phyloP scores from a whole-genome alignment of 768 basidiomycete species.

The Pluteus cervinus region DNA sequence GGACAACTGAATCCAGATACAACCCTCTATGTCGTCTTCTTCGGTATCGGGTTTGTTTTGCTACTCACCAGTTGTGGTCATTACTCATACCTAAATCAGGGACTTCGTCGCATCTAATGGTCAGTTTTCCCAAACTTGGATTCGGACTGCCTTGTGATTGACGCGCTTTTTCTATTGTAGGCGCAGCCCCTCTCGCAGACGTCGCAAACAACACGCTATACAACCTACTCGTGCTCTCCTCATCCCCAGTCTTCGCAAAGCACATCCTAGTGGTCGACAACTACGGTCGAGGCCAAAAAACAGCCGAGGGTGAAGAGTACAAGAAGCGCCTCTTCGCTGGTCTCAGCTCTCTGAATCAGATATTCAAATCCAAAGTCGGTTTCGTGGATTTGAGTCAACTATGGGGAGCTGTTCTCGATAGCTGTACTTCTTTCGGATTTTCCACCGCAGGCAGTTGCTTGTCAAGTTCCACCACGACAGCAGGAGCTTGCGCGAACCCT shows the following conservation, averaged over 20 bases:
- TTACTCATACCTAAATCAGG: conserved; percentile 16
- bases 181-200: conserved; percentile 20
- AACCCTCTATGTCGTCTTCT: conserved; percentile 46
- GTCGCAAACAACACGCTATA: conserved; percentile 32
- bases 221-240: conserved; percentile 33
- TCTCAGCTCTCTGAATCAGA: too few relatives aligned
- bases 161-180: background rate
- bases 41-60: conserved; percentile 43
- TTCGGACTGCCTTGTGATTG: background rate
- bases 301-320: conserved; percentile 37
- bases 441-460: too few relatives aligned
- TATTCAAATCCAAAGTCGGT: too few relatives aligned
- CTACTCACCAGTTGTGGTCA: background rate
- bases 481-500: too few relatives aligned
- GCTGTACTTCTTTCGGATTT: too few relatives aligned
- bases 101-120: conserved; percentile 33
- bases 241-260: conserved; percentile 40
- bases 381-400: too few relatives aligned
- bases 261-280: conserved; percentile 46
- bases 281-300: conserved; percentile 39
- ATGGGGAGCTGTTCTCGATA: too few relatives aligned
- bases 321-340: conserved; percentile 37
- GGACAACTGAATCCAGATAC: conserved; percentile 28
- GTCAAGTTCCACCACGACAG: too few relatives aligned
- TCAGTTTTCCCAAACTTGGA: conserved; percentile 15